Evolutionary conservation across 371 early-diverging fungal species (phyloP).

Genomic region (Chytridium lagenaria): DNA sequence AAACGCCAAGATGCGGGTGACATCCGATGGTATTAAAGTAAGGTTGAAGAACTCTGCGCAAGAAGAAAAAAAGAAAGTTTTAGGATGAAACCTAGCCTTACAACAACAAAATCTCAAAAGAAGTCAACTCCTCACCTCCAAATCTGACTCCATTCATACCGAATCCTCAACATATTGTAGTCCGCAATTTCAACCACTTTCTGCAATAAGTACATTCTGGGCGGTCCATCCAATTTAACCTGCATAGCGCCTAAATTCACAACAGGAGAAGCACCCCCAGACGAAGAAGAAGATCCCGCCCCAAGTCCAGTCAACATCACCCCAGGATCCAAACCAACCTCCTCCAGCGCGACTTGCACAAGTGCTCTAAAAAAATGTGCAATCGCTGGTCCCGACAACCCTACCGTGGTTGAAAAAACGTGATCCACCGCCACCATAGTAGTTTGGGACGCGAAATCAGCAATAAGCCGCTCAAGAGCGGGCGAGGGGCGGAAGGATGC

Average conservation of each 20-base stretch:
- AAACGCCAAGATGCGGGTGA: constrained; percentile 61
- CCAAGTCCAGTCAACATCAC: constrained; percentile 24
- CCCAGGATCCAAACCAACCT: constrained; percentile 54
- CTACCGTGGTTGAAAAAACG: constrained; percentile 56
- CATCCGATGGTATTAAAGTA: constrained; percentile 70
- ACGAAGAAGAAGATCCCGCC: not conserved
- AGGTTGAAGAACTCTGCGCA: constrained; percentile 63
- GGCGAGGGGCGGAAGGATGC: constrained; percentile 31
- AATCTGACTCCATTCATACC: constrained; percentile 77
- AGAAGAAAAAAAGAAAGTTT: too few species aligned
- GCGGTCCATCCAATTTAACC: constrained; percentile 32
- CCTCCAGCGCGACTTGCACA: constrained; percentile 59
- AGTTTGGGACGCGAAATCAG: constrained; percentile 53
- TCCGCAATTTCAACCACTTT: constrained; percentile 90
- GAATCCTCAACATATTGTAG: constrained; percentile 71
- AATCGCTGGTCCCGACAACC: constrained; percentile 55
- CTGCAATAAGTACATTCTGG: constrained; percentile 82
- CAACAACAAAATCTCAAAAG: constrained; percentile 30
- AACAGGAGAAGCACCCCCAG: not conserved
- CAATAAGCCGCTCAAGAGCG: constrained; percentile 48
- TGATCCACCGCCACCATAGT: constrained; percentile 58
- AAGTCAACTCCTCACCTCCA: constrained; percentile 52
- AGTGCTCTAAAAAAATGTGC: constrained; percentile 59
- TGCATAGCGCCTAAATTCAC: not conserved
- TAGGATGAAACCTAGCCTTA: too few species aligned